Conservation (phyloP, 2,329 filamentous ascomycete species). For the Colletotrichum caudatum region DNA sequence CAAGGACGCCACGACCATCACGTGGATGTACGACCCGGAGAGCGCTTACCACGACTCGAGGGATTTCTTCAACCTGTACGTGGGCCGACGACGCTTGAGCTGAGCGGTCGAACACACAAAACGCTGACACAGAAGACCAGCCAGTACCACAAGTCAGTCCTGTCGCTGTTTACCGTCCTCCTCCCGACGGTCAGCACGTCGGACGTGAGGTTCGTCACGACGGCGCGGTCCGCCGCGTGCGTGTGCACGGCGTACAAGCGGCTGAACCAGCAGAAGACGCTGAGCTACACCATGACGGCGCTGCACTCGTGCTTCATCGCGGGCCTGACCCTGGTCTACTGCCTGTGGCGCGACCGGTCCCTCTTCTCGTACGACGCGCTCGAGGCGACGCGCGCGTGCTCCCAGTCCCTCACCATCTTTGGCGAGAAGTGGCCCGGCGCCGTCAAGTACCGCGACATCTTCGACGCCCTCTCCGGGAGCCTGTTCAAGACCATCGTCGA, state of each 20-base stretch:
- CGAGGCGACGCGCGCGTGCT: conserved; percentile 47
- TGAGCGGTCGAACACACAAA: too few relatives aligned
- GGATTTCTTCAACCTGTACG: conserved; percentile 46
- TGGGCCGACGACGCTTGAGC: neutral
- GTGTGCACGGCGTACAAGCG: conserved; percentile 49
- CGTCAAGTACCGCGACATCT: conserved; percentile 48
- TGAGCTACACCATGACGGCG: conserved; percentile 49
- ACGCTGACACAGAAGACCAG: neutral
- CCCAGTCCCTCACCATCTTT: conserved; percentile 47
- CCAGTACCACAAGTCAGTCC: conserved; percentile 46
- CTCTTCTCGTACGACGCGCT: conserved; percentile 46
- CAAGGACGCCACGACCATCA: conserved; percentile 43
- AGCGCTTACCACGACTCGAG: conserved; percentile 45
- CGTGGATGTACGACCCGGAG: conserved; percentile 49
- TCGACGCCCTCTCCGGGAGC: conserved; percentile 46
- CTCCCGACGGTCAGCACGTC: conserved; percentile 44
- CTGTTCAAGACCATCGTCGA: conserved; percentile 45
- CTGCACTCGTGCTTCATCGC: conserved; percentile 49
- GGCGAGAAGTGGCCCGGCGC: conserved; percentile 48
- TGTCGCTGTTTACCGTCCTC: conserved; percentile 45
- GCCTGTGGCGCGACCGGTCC: conserved; percentile 45
- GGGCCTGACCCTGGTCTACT: conserved; percentile 48
- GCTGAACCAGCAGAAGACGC: conserved; percentile 47
- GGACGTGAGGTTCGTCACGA: conserved; percentile 44
- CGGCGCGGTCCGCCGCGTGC: conserved; percentile 43